Evolutionary conservation across 306 rosid genomes (phyloP), one percentile per base, ranked within the genome.

Genomic region (Cucumis hystrix): DNA sequence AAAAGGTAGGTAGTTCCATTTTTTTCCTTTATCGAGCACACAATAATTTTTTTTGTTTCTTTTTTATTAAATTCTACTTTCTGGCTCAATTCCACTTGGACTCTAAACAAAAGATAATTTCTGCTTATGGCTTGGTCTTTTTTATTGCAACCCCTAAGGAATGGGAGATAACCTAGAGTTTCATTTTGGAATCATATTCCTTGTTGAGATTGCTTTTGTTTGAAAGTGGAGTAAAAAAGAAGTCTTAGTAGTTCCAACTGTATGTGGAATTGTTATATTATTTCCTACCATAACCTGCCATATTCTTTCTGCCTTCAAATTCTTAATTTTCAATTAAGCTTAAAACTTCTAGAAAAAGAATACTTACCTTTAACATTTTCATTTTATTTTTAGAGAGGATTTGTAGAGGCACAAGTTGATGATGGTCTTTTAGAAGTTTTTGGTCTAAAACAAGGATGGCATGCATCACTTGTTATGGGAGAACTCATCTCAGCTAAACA

Each of bases 371-470:
- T 18, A 6, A 75, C 15, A 3, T 30, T n/a, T 17, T 28, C 9
- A 16, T 25, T 61, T 62, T 9, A 13, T 20, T 17, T 28, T 63
- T 86, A 96, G 99, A 90, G 80, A 86, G 97, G 98, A 58, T 96
- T 92, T 84, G 99, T 92, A 49, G 93, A 86, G 89, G 98, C 99
- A 82, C 91, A 96, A 49, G 96, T 85, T 7, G 91, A 95, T 78
- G 99, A 96, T 81, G 99, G 99, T 63, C 93, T 92, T 67, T 78
- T 96, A 81, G 99, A 96, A 87, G 83, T 96, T 74, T 96, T 96
- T 84, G 99, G 99, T 59, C 85, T 96, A 69, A 96, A 96, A 86
- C 99, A 96, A 84, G 98, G 97, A 78, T 96, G 99, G 99, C 99
- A 96, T 87, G 98, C 99, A 67, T 96, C 99, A 0, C 88, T 96